Evolutionary conservation across 192 early-diverging fungal genomes (phyloP), one percentile per base, ranked within the genome.

Genomic region (Umbelopsis sp.): DNA sequence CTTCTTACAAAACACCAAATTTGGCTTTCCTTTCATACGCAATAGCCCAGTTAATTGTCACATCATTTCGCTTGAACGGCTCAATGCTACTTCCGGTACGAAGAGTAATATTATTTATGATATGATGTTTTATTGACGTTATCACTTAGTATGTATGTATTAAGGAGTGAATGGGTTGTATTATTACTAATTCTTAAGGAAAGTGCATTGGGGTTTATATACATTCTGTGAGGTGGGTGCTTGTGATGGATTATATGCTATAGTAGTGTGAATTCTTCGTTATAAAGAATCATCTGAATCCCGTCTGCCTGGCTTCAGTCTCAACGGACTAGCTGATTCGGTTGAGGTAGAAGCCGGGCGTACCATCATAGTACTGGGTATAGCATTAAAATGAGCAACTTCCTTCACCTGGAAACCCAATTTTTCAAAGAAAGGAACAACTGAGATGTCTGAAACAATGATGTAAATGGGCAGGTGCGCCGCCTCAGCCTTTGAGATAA

Each of bases 361-460:
- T 0, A 80, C 68, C 73, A 80, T 73, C 12, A 75, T 51, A 4
- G 70, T 14, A 76, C 70, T 17, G 78, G 70, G 16, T 56, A 34
- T 14, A 59, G 34, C n/a, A 36, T 51, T 14, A 22, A 36, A 38
- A 66, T 54, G 41, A 52, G 59, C 17, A 51, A 66, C 54, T 16
- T 43, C 56, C 22, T 75, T 31, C 26, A 74, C 36, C 1, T 24
- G 43, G 45, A 80, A 80, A 16, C 78, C 73, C 54, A 72, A 45
- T 2, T 38, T n/a, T 36, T 80, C 68, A 66, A 80, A 75, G 24
- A 80, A 75, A n/a, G 34, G 34, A 20, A 80, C 53, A n/a, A 52
- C 45, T 1, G 12, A 32, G 7, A 32, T 41, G 45, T 54, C 66
- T 12, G 41, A 70, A 3, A 62, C 74, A 43, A 73, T 67, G 20